Conservation (phyloP, 306 rosid genomes). For the Casuarina equisetifolia region DNA sequence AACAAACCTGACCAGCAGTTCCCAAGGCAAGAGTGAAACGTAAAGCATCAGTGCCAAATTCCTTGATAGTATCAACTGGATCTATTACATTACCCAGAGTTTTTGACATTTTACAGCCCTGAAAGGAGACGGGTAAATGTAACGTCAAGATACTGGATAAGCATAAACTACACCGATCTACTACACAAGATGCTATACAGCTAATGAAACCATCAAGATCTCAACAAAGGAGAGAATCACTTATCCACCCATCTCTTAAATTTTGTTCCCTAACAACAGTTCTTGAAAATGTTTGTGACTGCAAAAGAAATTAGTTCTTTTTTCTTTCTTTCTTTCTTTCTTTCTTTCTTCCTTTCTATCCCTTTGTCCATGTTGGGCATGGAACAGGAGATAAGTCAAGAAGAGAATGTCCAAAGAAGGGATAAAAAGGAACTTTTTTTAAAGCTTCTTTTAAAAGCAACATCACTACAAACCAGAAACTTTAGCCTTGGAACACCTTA, state of each 20-base stretch:
- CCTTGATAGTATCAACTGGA: conserved; percentile 85
- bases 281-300: not conserved
- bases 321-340: not conserved
- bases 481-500: conserved; percentile 28
- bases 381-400: no score
- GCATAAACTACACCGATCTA: not conserved
- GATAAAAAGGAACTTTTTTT: not conserved
- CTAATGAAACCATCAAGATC: not conserved
- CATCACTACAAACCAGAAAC: conserved; percentile 13
- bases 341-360: no score
- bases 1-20: conserved; percentile 96
- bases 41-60: conserved; percentile 94
- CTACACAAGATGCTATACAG: not conserved
- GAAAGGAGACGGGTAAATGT: conserved; percentile 28
- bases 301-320: not conserved
- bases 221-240: not conserved
- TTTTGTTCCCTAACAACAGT: not conserved
- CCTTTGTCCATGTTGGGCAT: not conserved
- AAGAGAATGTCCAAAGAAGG: not conserved
- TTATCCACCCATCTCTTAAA: not conserved
- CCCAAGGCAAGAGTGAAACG: conserved; percentile 92
- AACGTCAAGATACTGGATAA: conserved; percentile 12
- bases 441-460: not conserved
- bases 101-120: conserved; percentile 98
- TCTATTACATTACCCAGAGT: conserved; percentile 88